Conservation (phyloP, 2,329 filamentous ascomycete genomes). For the Penicillium sp. region DNA sequence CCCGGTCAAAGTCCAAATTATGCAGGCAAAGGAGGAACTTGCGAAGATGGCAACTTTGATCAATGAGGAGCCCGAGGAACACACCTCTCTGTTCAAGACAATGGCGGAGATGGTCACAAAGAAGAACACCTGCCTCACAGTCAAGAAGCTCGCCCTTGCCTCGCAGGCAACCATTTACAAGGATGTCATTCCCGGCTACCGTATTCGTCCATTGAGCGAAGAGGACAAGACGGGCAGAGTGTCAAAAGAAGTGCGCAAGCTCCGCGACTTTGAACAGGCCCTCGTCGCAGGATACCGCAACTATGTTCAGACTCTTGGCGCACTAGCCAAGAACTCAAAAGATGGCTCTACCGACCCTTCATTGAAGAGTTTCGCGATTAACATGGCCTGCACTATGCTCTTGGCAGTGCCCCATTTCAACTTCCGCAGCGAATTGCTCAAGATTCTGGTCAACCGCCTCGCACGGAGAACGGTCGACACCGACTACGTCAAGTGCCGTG, state of each 20-base stretch:
- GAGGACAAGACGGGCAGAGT: conserved; percentile 76
- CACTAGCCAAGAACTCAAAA: conserved; percentile 63
- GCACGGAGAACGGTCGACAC: conserved; percentile 70
- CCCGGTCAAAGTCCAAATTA: conserved; percentile 75
- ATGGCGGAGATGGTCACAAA: conserved; percentile 72
- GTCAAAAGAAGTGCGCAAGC: conserved; percentile 84
- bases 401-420: conserved; percentile 93
- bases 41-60: conserved; percentile 77
- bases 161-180: conserved; percentile 91
- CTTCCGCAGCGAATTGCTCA: conserved; percentile 83
- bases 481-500: conserved; percentile 75
- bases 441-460: conserved; percentile 82
- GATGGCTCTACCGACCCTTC: conserved; percentile 36
- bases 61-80: conserved; percentile 92
- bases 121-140: conserved; percentile 60
- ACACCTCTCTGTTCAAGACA: conserved; percentile 75
- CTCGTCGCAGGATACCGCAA: conserved; percentile 81
- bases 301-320: conserved; percentile 76
- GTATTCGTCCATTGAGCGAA: conserved; percentile 80
- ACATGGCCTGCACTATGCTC: conserved; percentile 80
- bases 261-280: conserved; percentile 84
- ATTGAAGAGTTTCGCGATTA: conserved; percentile 75
- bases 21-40: conserved; percentile 87
- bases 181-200: conserved; percentile 93
- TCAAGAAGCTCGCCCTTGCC: conserved; percentile 83